Evolutionary conservation across 2,329 filamentous ascomycete species (phyloP).

Genomic region (Aspergillus clavatus): DNA sequence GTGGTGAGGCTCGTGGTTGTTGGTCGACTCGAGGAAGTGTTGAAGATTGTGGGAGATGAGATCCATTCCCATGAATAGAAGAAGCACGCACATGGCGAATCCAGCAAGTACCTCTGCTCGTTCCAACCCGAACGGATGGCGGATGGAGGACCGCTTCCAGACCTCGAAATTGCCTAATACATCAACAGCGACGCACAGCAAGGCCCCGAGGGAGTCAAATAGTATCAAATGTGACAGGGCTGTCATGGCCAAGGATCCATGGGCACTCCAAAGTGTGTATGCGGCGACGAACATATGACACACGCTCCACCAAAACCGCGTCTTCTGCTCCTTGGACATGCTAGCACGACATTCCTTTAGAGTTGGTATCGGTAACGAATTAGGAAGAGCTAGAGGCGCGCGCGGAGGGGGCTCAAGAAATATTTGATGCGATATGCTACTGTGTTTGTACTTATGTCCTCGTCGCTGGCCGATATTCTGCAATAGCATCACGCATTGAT

Average conservation of each 20-base stretch:
- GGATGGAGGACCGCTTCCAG: slow-evolving; percentile 87
- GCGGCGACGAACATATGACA: slow-evolving; percentile 80
- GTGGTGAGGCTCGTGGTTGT: slow-evolving; percentile 68
- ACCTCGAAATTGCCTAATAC: slow-evolving; percentile 96
- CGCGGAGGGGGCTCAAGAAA: slow-evolving; percentile 86
- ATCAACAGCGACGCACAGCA: slow-evolving; percentile 87
- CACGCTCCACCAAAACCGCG: slow-evolving; percentile 79
- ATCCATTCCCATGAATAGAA: slow-evolving; percentile 96
- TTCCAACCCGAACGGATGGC: slow-evolving; percentile 89
- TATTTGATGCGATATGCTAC: slow-evolving; percentile 92
- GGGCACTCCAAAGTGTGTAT: slow-evolving; percentile 79
- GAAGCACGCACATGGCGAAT: slow-evolving; percentile 90
- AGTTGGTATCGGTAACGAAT: slow-evolving; percentile 87
- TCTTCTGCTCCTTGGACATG: slow-evolving; percentile 83
- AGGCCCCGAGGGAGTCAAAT: slow-evolving; percentile 89
- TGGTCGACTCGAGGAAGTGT: slow-evolving; percentile 77
- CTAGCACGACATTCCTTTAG: slow-evolving; percentile 80
- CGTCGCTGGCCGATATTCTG: slow-evolving; percentile 86
- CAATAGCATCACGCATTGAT: slow-evolving; percentile 12
- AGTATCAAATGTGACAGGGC: slow-evolving; percentile 89
- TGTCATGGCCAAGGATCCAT: slow-evolving; percentile 83
- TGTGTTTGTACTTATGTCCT: slow-evolving; percentile 97
- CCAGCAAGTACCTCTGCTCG: slow-evolving; percentile 90
- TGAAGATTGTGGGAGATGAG: slow-evolving; percentile 90
- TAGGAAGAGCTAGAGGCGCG: slow-evolving; percentile 81